Percentiles rank a stretch among this genome's conserved stretches.
Evolutionary conservation across 78 protist species (phyloP).

Genomic region (Bigelowiella natans): DNA sequence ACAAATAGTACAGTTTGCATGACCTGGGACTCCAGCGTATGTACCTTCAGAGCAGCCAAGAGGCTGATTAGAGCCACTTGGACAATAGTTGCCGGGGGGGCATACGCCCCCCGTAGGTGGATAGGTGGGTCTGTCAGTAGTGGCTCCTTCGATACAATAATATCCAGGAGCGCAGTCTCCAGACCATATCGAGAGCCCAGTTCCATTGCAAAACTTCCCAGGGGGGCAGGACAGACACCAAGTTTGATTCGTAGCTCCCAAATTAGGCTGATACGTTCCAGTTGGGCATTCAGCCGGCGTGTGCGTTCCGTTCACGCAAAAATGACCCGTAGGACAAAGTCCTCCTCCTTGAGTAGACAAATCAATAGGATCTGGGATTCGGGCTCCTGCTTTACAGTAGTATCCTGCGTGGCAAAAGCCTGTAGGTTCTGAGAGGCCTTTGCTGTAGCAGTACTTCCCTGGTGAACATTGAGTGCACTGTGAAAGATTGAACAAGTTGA

Average conservation of each 20-base stretch:
- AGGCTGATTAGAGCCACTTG: background rate
- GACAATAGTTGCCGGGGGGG: background rate
- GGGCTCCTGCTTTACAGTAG: background rate
- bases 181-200: background rate
- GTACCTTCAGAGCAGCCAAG: background rate
- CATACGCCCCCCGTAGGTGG: background rate
- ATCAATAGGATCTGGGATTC: background rate
- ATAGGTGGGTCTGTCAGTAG: background rate
- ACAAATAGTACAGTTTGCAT: background rate
- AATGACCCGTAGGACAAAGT: background rate
- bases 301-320: background rate
- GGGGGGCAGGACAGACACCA: background rate
- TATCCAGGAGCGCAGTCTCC: background rate
- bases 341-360: background rate
- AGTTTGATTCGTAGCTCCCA: background rate
- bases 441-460: background rate
- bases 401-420: background rate
- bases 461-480: background rate
- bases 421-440: background rate
- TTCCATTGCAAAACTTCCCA: background rate
- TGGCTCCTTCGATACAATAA: background rate
- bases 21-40: background rate
- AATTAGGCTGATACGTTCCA: background rate
- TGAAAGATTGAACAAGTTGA: too few relatives aligned
- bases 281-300: background rate